These are phyloP conservation scores for Silybum marianum DNA, from an alignment of 129 eudicot genomes.

Conservation along the genomic window DNA sequence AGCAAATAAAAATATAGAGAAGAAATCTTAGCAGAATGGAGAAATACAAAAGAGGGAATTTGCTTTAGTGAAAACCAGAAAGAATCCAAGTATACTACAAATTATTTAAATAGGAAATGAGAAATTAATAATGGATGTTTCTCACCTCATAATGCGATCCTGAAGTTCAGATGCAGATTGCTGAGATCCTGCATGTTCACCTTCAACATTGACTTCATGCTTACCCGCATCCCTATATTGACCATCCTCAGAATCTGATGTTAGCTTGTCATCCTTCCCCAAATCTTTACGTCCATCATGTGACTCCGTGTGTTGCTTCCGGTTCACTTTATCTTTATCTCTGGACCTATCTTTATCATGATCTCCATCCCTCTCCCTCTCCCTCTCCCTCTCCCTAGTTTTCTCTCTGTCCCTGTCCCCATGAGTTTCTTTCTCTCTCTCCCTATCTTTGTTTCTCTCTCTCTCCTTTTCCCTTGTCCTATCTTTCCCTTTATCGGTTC, in stretches of 20 bases:
- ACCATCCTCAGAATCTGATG: constrained; percentile 40
- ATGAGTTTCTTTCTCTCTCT: constrained; percentile 40
- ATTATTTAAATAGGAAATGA: not conserved
- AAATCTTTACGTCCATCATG: constrained; percentile 46
- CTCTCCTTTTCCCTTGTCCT: constrained; percentile 40
- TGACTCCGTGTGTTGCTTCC: constrained; percentile 53
- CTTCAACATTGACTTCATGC: constrained; percentile 39
- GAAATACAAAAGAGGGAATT: not conserved
- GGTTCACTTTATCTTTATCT: constrained; percentile 50
- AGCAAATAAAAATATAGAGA: not conserved
- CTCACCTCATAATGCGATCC: constrained; percentile 69
- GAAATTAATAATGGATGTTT: not conserved
- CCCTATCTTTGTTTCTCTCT: constrained; percentile 47
- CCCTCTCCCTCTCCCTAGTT: constrained; percentile 43
- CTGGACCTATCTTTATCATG: constrained; percentile 50
- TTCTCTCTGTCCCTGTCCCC: constrained; percentile 50
- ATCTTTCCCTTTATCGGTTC: constrained; percentile 42
- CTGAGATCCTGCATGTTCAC: constrained; percentile 36
- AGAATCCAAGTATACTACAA: not conserved
- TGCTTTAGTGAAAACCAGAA: not conserved
- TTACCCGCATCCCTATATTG: constrained; percentile 36
- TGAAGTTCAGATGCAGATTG: constrained; percentile 52
- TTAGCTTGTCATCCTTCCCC: constrained; percentile 39
- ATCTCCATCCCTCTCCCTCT: constrained; percentile 50
- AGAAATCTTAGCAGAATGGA: not conserved